Base-by-base conservation (phyloP, 2,329 filamentous ascomycete genomes). In the Nothomitra cinnamomea region DNA sequence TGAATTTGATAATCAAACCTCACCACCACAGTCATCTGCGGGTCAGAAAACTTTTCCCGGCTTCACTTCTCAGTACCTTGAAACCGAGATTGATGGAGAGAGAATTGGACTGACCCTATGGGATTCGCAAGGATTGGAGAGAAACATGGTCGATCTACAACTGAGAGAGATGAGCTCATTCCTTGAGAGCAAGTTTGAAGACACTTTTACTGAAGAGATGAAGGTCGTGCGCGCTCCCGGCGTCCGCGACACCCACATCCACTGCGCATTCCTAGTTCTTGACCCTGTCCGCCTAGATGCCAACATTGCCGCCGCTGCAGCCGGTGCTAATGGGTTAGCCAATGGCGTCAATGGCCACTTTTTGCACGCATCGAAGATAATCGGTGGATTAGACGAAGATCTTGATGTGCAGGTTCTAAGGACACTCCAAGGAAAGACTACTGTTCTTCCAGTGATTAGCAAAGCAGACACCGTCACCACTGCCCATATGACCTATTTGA, bases 381-480 rank as follows among this genome's bases (percentile, higher is more conserved):
- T 83, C 47, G 85, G 85, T 25, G 80, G 82, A 21, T 73, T 96
- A 13, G 89, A 96, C 61, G 84, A 94, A 59, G 85, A 87, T 59
- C 76, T 98, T 8, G 92, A 98, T 64, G 71, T 98, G 22, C 88
- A 95, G 64, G 85, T 95, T 55, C 75, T 98, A 61, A 85, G 85
- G 49, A 85, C 84, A 15, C 77, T 98, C 25, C 83, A 94, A 66
- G 85, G 86, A 61, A 95, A 95, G 74, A 96, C 92, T 0, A 94
- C 87, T 0, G 87, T 96, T 56, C 87, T 98, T 48, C 92, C 92
- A 0, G 82, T 98, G 55, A 90, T 98, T 63, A 85, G 88, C 64
- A 98, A 98, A 70, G 90, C 92, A 40, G 92, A 98, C 66, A 95
- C 89, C 13, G 85, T 96, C 61, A 96, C 92, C n/a, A 82, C 85